Conservation (phyloP, 495 filamentous ascomycete species). For the Pseudoneurospora amorphoporcata region DNA sequence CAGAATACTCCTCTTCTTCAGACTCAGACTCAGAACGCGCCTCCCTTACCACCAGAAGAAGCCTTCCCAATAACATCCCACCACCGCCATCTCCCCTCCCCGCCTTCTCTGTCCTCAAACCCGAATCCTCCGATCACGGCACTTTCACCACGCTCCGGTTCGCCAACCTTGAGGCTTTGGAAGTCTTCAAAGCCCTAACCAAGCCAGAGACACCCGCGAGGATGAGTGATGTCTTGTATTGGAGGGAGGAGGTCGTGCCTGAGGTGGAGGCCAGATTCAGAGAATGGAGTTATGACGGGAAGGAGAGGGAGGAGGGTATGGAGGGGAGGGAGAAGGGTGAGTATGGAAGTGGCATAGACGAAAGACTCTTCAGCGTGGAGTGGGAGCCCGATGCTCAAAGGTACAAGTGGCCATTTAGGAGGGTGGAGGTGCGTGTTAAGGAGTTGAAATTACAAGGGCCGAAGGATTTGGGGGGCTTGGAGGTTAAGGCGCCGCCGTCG, state of each 20-base stretch:
- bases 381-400: neutral
- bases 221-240: constrained; percentile 1
- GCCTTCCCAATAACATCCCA: neutral
- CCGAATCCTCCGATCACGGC: neutral
- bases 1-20: neutral
- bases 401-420: constrained; percentile 11
- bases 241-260: neutral
- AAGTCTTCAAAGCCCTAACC: constrained; percentile 1
- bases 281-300: neutral
- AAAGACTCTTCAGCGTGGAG: neutral
- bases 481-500: neutral
- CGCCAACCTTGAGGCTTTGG: constrained; percentile 5
- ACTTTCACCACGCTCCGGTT: constrained; percentile 5
- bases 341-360: neutral
- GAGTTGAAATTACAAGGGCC: constrained; percentile 8
- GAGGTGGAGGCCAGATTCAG: neutral
- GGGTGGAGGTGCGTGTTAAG: constrained; percentile 6
- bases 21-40: neutral
- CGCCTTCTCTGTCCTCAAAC: neutral
- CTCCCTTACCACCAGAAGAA: neutral
- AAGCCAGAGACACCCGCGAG: neutral
- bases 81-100: neutral
- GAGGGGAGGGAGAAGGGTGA: neutral
- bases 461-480: constrained; percentile 13
- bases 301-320: neutral